Conservation (phyloP, 306 rosid species). For the Canavalia gladiata region DNA sequence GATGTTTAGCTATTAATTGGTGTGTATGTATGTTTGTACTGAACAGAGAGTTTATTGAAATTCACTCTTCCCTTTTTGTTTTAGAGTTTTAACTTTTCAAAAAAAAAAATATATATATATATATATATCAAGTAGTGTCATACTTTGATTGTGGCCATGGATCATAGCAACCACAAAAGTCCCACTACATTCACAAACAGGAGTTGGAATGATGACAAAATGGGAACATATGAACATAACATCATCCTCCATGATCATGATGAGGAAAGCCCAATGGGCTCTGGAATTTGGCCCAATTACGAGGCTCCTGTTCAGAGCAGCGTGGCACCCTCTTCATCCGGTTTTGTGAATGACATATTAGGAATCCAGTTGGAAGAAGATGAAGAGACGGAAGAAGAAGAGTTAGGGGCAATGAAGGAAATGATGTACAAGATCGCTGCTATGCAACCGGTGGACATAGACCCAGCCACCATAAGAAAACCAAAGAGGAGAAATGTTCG, state of each 20-base stretch:
- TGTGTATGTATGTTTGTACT: no score
- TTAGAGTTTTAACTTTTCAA: background rate
- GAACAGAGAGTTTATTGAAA: no score
- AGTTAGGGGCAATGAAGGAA: conserved; percentile 83
- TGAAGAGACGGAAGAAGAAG: conserved; percentile 59
- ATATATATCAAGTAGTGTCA: no score
- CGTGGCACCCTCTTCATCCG: background rate
- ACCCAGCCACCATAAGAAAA: conserved; percentile 69
- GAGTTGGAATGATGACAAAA: conserved; percentile 34
- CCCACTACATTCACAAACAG: conserved; percentile 21
- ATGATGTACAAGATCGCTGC: conserved; percentile 90
- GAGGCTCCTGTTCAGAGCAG: no score
- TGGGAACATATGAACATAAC: background rate
- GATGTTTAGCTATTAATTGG: no score
- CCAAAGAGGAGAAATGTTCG: conserved; percentile 79
- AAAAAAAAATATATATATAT: no score
- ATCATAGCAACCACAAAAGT: conserved; percentile 37
- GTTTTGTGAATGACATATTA: background rate
- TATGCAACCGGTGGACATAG: conserved; percentile 94
- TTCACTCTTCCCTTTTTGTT: background rate
- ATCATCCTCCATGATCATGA: conserved; percentile 40
- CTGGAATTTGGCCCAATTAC: conserved; percentile 47
- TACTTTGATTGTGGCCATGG: conserved; percentile 44
- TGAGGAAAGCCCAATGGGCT: conserved; percentile 15
- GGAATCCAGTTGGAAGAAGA: conserved; percentile 39